Percentiles rank a stretch among this genome's conserved stretches.
Conservation (phyloP, 2,329 filamentous ascomycete species). For the Ilyonectria sp. region DNA sequence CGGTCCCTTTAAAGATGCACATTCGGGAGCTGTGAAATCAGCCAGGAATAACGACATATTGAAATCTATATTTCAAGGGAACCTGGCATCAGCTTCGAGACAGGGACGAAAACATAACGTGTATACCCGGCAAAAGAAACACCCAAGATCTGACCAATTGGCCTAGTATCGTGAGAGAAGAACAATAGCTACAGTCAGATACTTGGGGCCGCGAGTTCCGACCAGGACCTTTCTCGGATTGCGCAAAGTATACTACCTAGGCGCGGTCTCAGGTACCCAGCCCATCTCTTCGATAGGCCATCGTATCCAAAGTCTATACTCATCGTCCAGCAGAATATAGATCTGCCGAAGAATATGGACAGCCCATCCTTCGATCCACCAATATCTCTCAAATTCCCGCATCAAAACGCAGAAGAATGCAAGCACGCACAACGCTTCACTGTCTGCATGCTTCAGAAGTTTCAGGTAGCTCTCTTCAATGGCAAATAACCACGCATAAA, state of each 20-base stretch:
- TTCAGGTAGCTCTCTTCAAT: constrained; percentile 13
- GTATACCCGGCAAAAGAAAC: too few relatives aligned
- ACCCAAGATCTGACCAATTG: too few relatives aligned
- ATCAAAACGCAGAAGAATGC: constrained; percentile 20
- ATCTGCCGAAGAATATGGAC: constrained; percentile 17
- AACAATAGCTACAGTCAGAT: too few relatives aligned
- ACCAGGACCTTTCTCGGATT: too few relatives aligned
- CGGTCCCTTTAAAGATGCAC: too few relatives aligned
- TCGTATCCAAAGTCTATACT: constrained; percentile 26
- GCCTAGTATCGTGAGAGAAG: too few relatives aligned
- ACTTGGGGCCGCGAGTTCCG: too few relatives aligned
- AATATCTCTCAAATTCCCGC: constrained; percentile 13
- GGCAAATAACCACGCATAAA: constrained; percentile 18
- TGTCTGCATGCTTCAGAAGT: constrained; percentile 19
- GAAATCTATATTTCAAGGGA: too few relatives aligned
- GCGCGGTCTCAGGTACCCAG: constrained; percentile 15
- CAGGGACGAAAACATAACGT: too few relatives aligned
- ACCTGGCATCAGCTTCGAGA: too few relatives aligned
- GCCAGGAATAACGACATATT: too few relatives aligned
- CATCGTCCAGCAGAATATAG: constrained; percentile 19
- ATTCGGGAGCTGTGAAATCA: too few relatives aligned
- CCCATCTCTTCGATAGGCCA: constrained; percentile 29
- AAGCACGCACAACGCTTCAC: constrained; percentile 22
- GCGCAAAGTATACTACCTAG: not conserved
- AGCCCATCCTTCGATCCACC: constrained; percentile 28